phyloP scores from a whole-genome alignment of 495 filamentous ascomycete genomes.

The Penicillium paxilli region DNA sequence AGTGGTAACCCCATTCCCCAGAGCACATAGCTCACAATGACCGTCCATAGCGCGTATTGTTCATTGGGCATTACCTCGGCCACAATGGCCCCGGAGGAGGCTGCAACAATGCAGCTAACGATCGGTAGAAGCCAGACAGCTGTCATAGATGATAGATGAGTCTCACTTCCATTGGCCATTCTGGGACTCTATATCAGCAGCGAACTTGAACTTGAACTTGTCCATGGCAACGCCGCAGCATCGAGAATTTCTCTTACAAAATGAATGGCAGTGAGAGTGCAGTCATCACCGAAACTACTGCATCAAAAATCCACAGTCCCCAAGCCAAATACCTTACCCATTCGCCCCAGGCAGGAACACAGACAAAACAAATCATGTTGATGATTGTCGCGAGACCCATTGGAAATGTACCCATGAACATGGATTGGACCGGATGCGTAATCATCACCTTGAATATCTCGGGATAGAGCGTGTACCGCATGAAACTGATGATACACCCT shows the following conservation, averaged over 20 bases:
- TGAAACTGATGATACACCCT: constrained; percentile 39
- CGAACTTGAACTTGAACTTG: background rate
- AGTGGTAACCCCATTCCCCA: constrained; percentile 61
- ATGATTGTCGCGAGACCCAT: constrained; percentile 65
- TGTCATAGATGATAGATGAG: constrained; percentile 50
- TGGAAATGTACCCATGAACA: constrained; percentile 63
- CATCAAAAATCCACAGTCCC: constrained; percentile 62
- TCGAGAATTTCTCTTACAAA: constrained; percentile 44
- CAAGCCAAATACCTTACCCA: constrained; percentile 41
- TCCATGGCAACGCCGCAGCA: background rate
- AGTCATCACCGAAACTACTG: constrained; percentile 46
- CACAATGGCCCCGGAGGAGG: constrained; percentile 56
- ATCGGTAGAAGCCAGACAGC: constrained; percentile 63
- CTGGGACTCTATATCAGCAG: too few relatives aligned
- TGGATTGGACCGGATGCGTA: constrained; percentile 55
- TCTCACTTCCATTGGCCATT: constrained; percentile 31
- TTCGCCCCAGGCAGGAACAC: constrained; percentile 53
- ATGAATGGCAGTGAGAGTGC: constrained; percentile 56
- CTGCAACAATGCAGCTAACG: constrained; percentile 57
- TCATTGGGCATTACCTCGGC: constrained; percentile 51
- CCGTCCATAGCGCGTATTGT: constrained; percentile 55
- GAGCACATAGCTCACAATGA: constrained; percentile 56
- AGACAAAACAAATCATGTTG: constrained; percentile 57
- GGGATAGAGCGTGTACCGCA: constrained; percentile 60
- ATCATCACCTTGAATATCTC: constrained; percentile 58